Conservation (phyloP, 2,329 filamentous ascomycete genomes). For the Balansia obtecta region DNA sequence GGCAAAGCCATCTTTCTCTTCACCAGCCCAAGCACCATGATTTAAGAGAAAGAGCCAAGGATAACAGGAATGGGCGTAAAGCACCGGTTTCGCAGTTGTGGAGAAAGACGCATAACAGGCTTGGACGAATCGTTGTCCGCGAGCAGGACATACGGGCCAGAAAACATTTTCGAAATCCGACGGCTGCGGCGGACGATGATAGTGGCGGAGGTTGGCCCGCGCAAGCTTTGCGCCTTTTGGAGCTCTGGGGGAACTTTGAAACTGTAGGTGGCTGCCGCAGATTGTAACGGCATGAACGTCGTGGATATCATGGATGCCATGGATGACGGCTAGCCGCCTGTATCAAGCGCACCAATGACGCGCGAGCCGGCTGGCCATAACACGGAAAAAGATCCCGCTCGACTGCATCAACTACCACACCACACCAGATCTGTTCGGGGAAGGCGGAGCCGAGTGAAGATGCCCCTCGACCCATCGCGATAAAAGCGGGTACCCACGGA, state of each 20-base stretch:
- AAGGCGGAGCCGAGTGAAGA: background rate
- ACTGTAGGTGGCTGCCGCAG: too few relatives aligned
- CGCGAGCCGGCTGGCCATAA: background rate
- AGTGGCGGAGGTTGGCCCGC: too few relatives aligned
- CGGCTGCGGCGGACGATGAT: too few relatives aligned
- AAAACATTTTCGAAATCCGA: too few relatives aligned
- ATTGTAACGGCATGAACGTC: too few relatives aligned
- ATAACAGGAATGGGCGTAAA: background rate
- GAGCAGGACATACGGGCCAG: background rate
- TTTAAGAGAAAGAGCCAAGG: background rate
- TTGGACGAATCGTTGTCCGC: background rate
- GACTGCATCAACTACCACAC: background rate
- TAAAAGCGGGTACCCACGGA: background rate
- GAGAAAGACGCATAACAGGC: background rate
- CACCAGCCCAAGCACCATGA: background rate
- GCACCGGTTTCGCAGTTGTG: background rate
- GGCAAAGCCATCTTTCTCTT: conserved; percentile 1
- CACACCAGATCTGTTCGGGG: background rate
- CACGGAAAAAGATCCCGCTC: background rate
- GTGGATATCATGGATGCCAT: too few relatives aligned
- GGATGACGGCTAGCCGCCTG: too few relatives aligned
- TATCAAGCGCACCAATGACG: background rate
- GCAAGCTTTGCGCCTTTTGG: too few relatives aligned
- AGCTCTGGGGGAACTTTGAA: too few relatives aligned
- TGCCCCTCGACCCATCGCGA: too few relatives aligned